Conservation (phyloP, 129 eudicot species). For the Pseudognaphalium luteoalbum region DNA sequence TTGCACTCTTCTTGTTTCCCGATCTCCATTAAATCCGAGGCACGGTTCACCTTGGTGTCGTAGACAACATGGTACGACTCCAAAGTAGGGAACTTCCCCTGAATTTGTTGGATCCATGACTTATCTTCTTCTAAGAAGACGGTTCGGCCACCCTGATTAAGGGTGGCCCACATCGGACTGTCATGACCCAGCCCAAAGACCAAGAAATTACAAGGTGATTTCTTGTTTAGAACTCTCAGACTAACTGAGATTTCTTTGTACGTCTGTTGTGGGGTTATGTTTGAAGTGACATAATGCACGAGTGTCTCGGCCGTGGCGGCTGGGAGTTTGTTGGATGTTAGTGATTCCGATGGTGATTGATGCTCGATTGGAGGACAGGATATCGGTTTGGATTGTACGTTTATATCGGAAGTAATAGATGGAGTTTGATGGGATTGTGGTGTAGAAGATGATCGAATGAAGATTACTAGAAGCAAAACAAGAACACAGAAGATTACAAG, state of each 20-base stretch:
- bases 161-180: conserved; percentile 72
- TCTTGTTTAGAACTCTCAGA: conserved; percentile 45
- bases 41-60: conserved; percentile 54
- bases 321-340: conserved; percentile 56
- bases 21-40: conserved; percentile 43
- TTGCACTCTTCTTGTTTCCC: conserved; percentile 40
- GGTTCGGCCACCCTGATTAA: conserved; percentile 84
- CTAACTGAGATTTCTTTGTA: conserved; percentile 65
- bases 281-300: conserved; percentile 75
- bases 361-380: conserved; percentile 31
- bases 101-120: conserved; percentile 56
- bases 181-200: conserved; percentile 80
- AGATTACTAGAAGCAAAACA: conserved; percentile 29
- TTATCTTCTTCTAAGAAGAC: conserved; percentile 76
- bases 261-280: conserved; percentile 79
- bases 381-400: background rate
- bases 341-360: background rate
- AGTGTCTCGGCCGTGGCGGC: conserved; percentile 52
- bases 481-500: conserved; percentile 21
- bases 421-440: conserved; percentile 4
- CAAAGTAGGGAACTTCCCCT: conserved; percentile 36
- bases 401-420: background rate
- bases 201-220: conserved; percentile 84
- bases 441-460: conserved; percentile 26
- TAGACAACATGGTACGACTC: conserved; percentile 59